Percentiles rank a stretch among this genome's conserved stretches.
Evolutionary conservation across 2,329 filamentous ascomycete species (phyloP).

Genomic region (Camptophora hylomeconis): DNA sequence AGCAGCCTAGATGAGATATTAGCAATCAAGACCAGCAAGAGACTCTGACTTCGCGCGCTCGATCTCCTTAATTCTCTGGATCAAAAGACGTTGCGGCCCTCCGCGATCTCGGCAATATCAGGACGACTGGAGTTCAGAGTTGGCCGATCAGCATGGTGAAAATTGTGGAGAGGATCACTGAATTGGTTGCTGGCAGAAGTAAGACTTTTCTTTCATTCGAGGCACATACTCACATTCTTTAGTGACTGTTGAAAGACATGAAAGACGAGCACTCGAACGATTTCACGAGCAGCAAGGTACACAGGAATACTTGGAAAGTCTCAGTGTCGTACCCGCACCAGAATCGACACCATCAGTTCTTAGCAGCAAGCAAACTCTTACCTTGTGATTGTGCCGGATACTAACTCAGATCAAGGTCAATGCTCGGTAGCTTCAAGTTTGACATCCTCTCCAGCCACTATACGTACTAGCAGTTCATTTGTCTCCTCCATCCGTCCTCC

Average conservation of each 20-base stretch:
- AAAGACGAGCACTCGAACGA: slow-evolving; percentile 1
- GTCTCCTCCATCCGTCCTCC: background rate
- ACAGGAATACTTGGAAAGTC: too few species aligned
- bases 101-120: background rate
- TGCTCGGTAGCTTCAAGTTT: background rate
- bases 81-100: slow-evolving; percentile 4
- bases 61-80: slow-evolving; percentile 1
- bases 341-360: background rate
- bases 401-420: background rate
- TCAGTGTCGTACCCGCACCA: background rate
- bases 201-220: slow-evolving; percentile 1
- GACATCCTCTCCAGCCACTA: background rate
- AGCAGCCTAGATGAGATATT: slow-evolving; percentile 3
- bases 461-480: background rate
- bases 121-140: too few species aligned
- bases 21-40: background rate
- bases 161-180: slow-evolving; percentile 7
- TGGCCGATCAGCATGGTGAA: too few species aligned
- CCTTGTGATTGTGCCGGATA: background rate
- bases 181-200: slow-evolving; percentile 11
- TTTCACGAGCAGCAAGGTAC: too few species aligned
- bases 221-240: background rate
- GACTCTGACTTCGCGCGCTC: background rate
- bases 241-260: background rate
- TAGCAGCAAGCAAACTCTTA: too few species aligned